Conservation (phyloP, 1,284 basidiomycete genomes). For the Rhodotorula sp. region DNA sequence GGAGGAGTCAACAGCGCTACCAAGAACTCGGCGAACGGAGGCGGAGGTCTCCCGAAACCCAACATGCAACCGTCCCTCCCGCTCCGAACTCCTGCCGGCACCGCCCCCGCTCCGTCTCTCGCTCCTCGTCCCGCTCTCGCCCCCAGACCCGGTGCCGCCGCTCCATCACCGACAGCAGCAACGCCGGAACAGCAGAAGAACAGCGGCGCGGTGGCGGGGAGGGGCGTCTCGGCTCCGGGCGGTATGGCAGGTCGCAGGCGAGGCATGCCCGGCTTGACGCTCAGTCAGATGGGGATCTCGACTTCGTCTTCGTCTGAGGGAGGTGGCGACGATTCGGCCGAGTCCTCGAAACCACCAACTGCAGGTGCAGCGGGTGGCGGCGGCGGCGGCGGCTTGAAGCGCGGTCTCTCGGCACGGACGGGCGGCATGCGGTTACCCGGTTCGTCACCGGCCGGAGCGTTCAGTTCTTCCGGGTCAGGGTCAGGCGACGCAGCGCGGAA, state of each 20-base stretch:
- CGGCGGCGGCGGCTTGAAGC: not conserved
- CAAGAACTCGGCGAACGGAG: not conserved
- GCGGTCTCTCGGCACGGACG: constrained; percentile 1
- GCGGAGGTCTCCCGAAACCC: constrained; percentile 37
- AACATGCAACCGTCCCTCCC: constrained; percentile 36
- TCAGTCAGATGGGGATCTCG: constrained; percentile 49
- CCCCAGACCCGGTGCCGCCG: no score
- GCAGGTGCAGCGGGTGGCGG: not conserved
- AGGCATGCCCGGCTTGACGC: constrained; percentile 47
- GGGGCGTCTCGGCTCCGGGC: constrained; percentile 25
- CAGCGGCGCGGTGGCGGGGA: constrained; percentile 41
- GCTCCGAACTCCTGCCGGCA: constrained; percentile 26
- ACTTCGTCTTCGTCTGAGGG: not conserved
- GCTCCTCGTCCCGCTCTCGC: constrained; percentile 23
- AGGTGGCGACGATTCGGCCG: no score
- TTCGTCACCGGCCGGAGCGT: not conserved
- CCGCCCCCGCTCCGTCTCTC: constrained; percentile 18
- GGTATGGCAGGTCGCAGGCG: constrained; percentile 46
- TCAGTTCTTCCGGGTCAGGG: not conserved
- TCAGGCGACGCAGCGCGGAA: not conserved
- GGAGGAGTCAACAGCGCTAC: not conserved
- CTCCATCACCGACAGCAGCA: no score
- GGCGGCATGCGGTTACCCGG: constrained; percentile 6
- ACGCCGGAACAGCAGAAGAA: not conserved
- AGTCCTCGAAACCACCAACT: no score